A percentile compares a stretch with the other conserved stretches of the same genome.
These are phyloP conservation scores for Suillus subaureus DNA, from an alignment of 768 basidiomycete species.

Conservation along the genomic window DNA sequence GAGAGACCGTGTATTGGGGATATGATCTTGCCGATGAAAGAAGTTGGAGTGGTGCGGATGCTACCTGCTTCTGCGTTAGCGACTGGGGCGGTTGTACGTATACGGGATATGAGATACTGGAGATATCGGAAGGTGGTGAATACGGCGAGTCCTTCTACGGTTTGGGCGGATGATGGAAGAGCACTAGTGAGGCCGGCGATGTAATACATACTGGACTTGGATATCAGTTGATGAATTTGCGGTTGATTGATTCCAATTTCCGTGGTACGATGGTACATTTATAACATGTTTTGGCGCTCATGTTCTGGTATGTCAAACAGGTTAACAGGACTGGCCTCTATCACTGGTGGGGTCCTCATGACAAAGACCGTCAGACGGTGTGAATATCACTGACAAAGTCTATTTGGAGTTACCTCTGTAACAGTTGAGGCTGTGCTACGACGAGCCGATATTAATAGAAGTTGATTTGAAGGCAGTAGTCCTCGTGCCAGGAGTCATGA, in stretches of 20 bases:
- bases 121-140: conserved; percentile 29
- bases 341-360: neutral
- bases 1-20: conserved; percentile 30
- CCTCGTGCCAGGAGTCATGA: neutral
- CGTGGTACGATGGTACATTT: neutral
- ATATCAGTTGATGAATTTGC: neutral
- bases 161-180: conserved; percentile 15
- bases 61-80: conserved; percentile 19
- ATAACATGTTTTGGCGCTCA: neutral
- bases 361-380: neutral
- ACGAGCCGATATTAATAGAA: neutral
- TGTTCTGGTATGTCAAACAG: no score
- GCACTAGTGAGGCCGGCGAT: conserved; percentile 26
- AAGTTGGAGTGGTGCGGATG: conserved; percentile 16
- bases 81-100: conserved; percentile 1
- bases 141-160: conserved; percentile 26
- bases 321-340: no score
- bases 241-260: neutral
- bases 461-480: neutral
- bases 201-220: conserved; percentile 12
- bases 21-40: conserved; percentile 30
- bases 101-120: conserved; percentile 19
- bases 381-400: neutral
- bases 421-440: neutral
- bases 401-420: neutral